phyloP scores from a whole-genome alignment of 1,139 yeast species.

The Tardiomyces blankii region DNA sequence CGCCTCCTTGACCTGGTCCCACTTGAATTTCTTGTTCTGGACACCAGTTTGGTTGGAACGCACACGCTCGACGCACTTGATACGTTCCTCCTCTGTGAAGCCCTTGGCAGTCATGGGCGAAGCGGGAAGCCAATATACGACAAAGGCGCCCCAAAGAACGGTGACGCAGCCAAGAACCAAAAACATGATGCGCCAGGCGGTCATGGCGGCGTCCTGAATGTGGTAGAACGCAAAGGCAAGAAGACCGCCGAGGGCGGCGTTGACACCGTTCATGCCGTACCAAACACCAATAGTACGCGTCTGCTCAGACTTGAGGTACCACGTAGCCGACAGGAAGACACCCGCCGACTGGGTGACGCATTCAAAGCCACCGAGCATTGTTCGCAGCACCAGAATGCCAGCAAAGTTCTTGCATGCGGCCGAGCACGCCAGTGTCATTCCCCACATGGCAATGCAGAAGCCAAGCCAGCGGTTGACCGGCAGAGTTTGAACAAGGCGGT shows the following conservation, averaged over 20 bases:
- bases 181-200: conserved; percentile 38
- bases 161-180: conserved; percentile 34
- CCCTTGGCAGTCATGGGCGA: conserved; percentile 40
- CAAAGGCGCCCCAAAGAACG: conserved; percentile 34
- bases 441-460: neutral
- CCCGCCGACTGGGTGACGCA: neutral
- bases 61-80: conserved; percentile 38
- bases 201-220: conserved; percentile 10
- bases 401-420: neutral
- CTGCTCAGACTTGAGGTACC: neutral
- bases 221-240: conserved; percentile 5
- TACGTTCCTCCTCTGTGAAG: conserved; percentile 36
- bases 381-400: neutral
- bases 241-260: conserved; percentile 9
- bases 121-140: conserved; percentile 35
- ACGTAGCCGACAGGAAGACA: neutral
- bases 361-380: neutral
- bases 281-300: conserved; percentile 2
- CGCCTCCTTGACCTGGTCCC: conserved; percentile 35
- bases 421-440: neutral
- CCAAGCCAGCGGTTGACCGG: neutral
- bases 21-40: conserved; percentile 39
- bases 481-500: neutral
- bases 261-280: conserved; percentile 10
- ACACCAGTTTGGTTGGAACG: conserved; percentile 33